These are phyloP conservation scores for Ustilago bromivora DNA, from an alignment of 1,284 basidiomycete species.

Conservation along the genomic window DNA sequence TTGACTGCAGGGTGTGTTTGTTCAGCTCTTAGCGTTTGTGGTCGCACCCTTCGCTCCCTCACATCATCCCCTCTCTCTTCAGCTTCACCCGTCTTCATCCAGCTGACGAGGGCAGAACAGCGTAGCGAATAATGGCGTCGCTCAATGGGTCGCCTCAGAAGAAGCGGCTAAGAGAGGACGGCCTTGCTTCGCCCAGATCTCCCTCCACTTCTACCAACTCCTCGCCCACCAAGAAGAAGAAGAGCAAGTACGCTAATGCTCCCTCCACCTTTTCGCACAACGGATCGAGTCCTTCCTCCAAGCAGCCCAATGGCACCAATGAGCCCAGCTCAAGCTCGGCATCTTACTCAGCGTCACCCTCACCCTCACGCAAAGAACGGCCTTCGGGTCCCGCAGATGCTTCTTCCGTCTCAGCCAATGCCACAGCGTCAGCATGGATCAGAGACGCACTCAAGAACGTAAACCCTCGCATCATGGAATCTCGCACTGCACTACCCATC, in stretches of 20 bases:
- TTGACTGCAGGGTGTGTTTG: conserved; percentile 8
- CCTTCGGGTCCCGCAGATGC: conserved; percentile 12
- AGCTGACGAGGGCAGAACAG: neutral
- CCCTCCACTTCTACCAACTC: conserved; percentile 21
- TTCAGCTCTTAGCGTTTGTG: neutral
- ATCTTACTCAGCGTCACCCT: conserved; percentile 12
- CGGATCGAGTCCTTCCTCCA: conserved; percentile 12
- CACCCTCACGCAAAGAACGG: conserved; percentile 11
- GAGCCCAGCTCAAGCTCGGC: neutral
- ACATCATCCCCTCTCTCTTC: neutral
- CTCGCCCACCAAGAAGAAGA: conserved; percentile 38
- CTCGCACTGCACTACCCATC: conserved; percentile 58
- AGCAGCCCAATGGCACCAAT: neutral
- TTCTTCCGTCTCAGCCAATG: neutral
- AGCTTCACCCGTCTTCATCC: neutral
- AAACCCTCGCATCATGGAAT: conserved; percentile 45
- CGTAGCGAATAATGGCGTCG: conserved; percentile 3
- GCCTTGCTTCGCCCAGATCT: conserved; percentile 16
- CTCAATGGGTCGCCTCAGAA: conserved; percentile 16
- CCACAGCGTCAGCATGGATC: conserved; percentile 24
- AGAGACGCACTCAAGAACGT: conserved; percentile 34
- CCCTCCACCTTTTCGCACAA: conserved; percentile 14
- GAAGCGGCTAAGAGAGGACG: conserved; percentile 20
- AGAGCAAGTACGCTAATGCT: conserved; percentile 52
- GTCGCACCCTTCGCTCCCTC: neutral